phyloP scores from a whole-genome alignment of 2,329 filamentous ascomycete species.

The Aschersonia sp. region DNA sequence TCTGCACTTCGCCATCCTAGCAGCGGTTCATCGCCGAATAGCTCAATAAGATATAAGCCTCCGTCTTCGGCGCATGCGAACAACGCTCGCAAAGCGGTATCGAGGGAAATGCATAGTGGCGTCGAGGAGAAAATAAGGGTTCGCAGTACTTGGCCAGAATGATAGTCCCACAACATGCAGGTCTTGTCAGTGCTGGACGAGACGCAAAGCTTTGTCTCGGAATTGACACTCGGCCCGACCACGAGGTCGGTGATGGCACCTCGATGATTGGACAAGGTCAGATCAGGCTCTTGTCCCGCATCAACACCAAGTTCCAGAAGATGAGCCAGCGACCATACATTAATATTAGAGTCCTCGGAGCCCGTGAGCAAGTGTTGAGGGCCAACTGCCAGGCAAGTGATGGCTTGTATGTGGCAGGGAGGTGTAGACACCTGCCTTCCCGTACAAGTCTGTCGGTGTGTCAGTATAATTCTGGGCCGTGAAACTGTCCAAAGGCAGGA shows the following conservation, averaged over 20 bases:
- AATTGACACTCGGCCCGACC: conserved; percentile 50
- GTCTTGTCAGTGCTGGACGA: conserved; percentile 79
- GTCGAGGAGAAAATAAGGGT: conserved; percentile 68
- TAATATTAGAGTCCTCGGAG: conserved; percentile 76
- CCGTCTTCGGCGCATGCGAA: conserved; percentile 73
- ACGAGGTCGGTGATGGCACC: conserved; percentile 54
- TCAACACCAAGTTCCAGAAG: conserved; percentile 48
- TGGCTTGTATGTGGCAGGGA: conserved; percentile 64
- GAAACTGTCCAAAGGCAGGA: not conserved
- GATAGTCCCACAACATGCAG: conserved; percentile 86
- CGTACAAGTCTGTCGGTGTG: conserved; percentile 44
- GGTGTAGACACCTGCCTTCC: conserved; percentile 64
- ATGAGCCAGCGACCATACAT: conserved; percentile 74
- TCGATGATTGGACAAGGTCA: conserved; percentile 65
- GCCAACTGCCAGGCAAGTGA: conserved; percentile 62
- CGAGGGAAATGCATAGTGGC: conserved; percentile 60
- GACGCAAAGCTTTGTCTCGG: conserved; percentile 65
- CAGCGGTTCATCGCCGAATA: conserved; percentile 42
- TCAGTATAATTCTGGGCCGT: too few relatives aligned
- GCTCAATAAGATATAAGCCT: conserved; percentile 64
- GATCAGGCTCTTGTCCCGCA: conserved; percentile 52
- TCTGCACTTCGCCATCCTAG: conserved; percentile 38
- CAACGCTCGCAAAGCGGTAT: conserved; percentile 71
- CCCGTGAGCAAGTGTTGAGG: conserved; percentile 63
- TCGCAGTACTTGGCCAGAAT: conserved; percentile 59